Percentiles rank a stretch among this genome's conserved stretches.
Conservation (phyloP, 306 rosid genomes). For the Astragalus membranaceus region DNA sequence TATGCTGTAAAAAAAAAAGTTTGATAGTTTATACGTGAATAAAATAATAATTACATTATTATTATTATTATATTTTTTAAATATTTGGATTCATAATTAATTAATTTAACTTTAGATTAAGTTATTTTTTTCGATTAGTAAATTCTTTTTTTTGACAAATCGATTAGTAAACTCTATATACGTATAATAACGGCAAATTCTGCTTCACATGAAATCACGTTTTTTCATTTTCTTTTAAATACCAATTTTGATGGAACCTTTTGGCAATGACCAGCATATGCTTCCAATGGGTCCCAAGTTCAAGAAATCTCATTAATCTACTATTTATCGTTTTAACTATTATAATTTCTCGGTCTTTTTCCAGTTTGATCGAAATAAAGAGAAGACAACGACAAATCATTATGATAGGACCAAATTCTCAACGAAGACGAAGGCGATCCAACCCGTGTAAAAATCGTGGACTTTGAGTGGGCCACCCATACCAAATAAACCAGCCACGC, state of each 20-base stretch:
- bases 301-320: background rate
- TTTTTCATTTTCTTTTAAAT: background rate
- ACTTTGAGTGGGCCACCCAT: background rate
- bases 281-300: slow-evolving; percentile 2
- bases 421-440: background rate
- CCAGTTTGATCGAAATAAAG: background rate
- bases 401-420: background rate
- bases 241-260: background rate
- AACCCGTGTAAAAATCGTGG: background rate
- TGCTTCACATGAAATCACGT: background rate
- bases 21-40: too few species aligned
- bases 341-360: background rate
- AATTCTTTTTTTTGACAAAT: too few species aligned
- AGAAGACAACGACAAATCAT: background rate
- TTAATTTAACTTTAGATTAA: too few species aligned
- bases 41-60: too few species aligned
- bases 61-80: too few species aligned
- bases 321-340: too few species aligned
- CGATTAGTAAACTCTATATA: too few species aligned
- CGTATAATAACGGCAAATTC: too few species aligned
- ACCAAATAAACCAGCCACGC: background rate
- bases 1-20: too few species aligned
- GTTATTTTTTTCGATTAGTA: too few species aligned
- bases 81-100: too few species aligned
- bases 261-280: background rate